These are phyloP conservation scores for Candida taoyuanica DNA, from an alignment of 805 yeast species.

Conservation along the genomic window DNA sequence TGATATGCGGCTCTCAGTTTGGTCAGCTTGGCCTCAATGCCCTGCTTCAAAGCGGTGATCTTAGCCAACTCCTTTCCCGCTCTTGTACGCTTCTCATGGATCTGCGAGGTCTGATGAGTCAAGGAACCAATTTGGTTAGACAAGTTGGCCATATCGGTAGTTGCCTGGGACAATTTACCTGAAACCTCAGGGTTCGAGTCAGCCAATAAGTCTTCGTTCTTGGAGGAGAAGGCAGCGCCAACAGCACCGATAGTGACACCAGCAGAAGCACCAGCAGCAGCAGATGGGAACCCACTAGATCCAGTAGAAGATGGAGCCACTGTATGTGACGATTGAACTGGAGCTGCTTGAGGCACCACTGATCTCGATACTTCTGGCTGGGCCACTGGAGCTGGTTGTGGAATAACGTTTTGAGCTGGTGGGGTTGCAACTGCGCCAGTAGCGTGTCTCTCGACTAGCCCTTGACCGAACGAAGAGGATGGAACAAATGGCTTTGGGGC, in stretches of 20 bases:
- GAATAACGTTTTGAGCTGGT: slow-evolving; percentile 13
- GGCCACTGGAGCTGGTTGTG: slow-evolving; percentile 9
- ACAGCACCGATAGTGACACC: slow-evolving; percentile 9
- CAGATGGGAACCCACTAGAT: slow-evolving; percentile 1
- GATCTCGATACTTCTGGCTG: slow-evolving; percentile 9
- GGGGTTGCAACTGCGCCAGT: slow-evolving; percentile 21
- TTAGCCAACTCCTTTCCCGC: slow-evolving; percentile 76
- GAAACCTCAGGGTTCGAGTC: slow-evolving; percentile 49
- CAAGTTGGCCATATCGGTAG: slow-evolving; percentile 80
- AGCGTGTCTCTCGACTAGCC: slow-evolving; percentile 38
- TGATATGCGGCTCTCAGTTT: slow-evolving; percentile 69
- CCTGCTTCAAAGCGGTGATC: slow-evolving; percentile 60
- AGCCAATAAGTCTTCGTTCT: slow-evolving; percentile 45
- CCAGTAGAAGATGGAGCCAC: slow-evolving; percentile 9
- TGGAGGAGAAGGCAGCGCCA: slow-evolving; percentile 4
- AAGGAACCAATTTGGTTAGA: slow-evolving; percentile 81
- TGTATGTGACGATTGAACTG: slow-evolving; percentile 1
- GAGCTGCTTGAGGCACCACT: slow-evolving; percentile 9
- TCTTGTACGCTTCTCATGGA: slow-evolving; percentile 64
- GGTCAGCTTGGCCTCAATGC: slow-evolving; percentile 66
- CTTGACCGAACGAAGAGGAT: slow-evolving; percentile 81
- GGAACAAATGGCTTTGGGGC: slow-evolving; percentile 59
- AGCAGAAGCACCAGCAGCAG: neutral
- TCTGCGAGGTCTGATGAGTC: slow-evolving; percentile 64
- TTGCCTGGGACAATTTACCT: slow-evolving; percentile 68